Conservation (phyloP, 176 grass and related monocot species). For the Phragmites australis region DNA sequence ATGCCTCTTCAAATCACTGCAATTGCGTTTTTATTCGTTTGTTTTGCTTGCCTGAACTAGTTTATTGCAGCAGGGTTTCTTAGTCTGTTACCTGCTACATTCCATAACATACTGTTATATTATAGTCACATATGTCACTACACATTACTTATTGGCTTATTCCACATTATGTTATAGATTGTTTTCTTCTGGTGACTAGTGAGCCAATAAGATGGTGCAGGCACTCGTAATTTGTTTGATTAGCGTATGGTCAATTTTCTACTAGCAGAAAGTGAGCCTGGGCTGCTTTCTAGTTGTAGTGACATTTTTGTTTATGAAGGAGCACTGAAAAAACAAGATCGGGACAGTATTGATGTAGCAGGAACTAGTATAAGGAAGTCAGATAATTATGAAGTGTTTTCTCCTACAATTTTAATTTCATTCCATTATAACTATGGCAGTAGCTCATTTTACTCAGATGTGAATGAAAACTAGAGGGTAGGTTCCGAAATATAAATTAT, state of each 20-base stretch:
- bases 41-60: neutral
- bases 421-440: too few species aligned
- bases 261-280: neutral
- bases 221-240: neutral
- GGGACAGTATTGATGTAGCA: too few species aligned
- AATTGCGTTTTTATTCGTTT: neutral
- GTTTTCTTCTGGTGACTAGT: neutral
- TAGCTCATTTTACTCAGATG: too few species aligned
- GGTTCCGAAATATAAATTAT: too few species aligned
- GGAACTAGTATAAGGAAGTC: too few species aligned
- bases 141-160: neutral
- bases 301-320: neutral
- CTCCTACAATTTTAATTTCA: too few species aligned
- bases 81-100: neutral
- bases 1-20: neutral
- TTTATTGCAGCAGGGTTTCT: neutral
- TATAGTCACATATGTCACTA: neutral
- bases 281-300: neutral
- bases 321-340: neutral
- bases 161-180: neutral
- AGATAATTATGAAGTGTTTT: neutral
- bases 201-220: neutral
- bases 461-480: too few species aligned
- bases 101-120: neutral
- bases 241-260: constrained; percentile 6